Base-by-base conservation (phyloP, 352 stramenopile genomes). In the Phytophthora foliorum region DNA sequence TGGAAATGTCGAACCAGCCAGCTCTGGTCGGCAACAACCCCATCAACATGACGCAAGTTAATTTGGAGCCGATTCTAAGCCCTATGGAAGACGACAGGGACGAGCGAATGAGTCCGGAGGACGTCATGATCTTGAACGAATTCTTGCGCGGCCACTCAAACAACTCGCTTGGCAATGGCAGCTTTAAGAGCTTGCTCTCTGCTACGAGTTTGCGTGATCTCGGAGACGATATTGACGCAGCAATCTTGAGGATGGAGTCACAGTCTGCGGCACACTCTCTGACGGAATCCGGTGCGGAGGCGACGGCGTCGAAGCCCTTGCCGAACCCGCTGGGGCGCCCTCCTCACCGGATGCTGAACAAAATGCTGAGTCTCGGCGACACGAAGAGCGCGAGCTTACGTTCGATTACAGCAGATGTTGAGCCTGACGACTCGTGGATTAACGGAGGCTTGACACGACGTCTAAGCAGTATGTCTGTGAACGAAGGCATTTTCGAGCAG, bases 291-390 rank as follows among this genome's bases (percentile, higher is more conserved):
- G 39, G 27, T 6, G 11, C 32, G 7, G 67, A 64, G 17, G 57
- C 67, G 14, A 57, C 63, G 22, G 41, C n/a, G 11, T 75, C 44
- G 32, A 84, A 75, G 32, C 62, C 34, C 25, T n/a, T 34, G 6
- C 14, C 34, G 21, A 62, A 45, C 32, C 19, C 45, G 17, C 6
- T 55, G 25, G 64, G 55, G 38, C 74, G 65, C 39, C 53, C 70
- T 52, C 53, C 72, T n/a, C 70, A 69, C 24, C 38, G 57, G 17
- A 64, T 67, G 41, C 62, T 89, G 2, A 68, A 71, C 19, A 75
- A 77, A 32, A 86, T 89, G 79, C 61, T 89, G 69, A 89, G 81
- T 70, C 74, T 89, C 13, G 81, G 81, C 11, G 80, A 82, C 46
- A 80, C 79, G 0, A 82, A 77, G 52, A 86, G 77, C 25, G 75